Evolutionary conservation across 208 protist species (phyloP).

Genomic region (Trypanosoma scelopori): DNA sequence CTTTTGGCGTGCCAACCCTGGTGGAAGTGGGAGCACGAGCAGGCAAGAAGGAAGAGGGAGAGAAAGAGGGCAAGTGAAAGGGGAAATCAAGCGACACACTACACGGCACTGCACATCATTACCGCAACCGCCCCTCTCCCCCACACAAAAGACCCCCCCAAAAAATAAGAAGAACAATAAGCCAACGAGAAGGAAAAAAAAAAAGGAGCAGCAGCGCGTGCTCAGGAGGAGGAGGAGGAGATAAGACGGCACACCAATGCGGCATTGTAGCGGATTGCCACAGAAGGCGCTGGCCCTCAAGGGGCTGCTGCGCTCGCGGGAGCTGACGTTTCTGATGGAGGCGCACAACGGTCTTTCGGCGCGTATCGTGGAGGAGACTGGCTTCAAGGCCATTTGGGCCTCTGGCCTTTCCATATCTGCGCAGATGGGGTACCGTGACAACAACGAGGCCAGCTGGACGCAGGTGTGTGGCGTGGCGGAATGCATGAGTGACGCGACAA

Average conservation of each 20-base stretch:
- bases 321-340: conserved; percentile 60
- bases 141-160: no score
- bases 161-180: not conserved
- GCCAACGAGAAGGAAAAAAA: not conserved
- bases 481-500: conserved; percentile 66
- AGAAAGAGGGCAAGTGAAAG: no score
- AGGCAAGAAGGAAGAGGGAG: no score
- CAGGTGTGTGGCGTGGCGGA: conserved; percentile 64
- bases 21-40: no score
- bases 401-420: conserved; percentile 75
- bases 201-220: conserved; percentile 1
- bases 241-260: conserved; percentile 6
- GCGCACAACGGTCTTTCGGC: conserved; percentile 81
- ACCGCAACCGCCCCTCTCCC: no score
- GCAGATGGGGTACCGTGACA: conserved; percentile 66
- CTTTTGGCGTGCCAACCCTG: no score
- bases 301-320: conserved; percentile 21
- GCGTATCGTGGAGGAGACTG: conserved; percentile 63
- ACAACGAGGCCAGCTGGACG: conserved; percentile 72
- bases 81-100: no score
- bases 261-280: conserved; percentile 34
- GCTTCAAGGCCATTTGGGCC: conserved; percentile 78
- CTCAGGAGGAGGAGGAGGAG: no score
- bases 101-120: no score
- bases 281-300: conserved; percentile 27